Base-by-base conservation (phyloP, 2,329 filamentous ascomycete species). In the Aspergillus sp. region DNA sequence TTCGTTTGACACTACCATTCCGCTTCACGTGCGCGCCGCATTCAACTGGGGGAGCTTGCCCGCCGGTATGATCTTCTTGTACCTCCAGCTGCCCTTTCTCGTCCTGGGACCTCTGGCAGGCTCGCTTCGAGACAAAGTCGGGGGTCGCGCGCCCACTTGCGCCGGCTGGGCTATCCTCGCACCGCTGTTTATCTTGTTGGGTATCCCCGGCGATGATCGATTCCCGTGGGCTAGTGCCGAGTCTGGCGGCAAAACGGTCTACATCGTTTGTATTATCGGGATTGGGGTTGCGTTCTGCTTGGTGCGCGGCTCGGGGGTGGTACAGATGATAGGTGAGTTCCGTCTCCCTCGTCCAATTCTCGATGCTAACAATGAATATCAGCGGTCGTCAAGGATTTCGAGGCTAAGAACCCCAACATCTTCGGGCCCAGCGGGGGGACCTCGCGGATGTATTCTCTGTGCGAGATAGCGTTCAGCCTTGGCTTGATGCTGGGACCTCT, bases 61-160 rank as follows among this genome's bases (percentile, higher is more conserved):
- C 0, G 75, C 76, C 3, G 79, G 79, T 1, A 59, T 82, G 8
- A 61, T 81, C 26, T 81, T 83, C 52, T 66, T 82, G 6, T 65
- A 72, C 2, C 54, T 86, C 29, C 75, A 83, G 31, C 60, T 83
- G 6, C 83, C 83, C 0, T 39, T 42, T 7, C 74, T 76, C 9
- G 77, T 85, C 52, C 48, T 78, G 2, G 76, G 78, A 0, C 83
- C 84, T 0, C 27, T 80, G 0, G 73, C 81, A 1, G 82, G 78
- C n/a, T 68, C 66, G 62, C 57, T 73, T 28, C 57, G 58, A 11
- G 58, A 63, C 38, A 43, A 44, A 6, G 31, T 56, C 3, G 60
- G 59, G 2, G 39, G 52, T 6, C 49, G 53, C 5, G 37, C 37
- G 5, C 49, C 56, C 3, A 56, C 53, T 3, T 51, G 50, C 4